Conservation (phyloP, 2,329 filamentous ascomycete genomes). For the Dactylonectria macrodidyma region DNA sequence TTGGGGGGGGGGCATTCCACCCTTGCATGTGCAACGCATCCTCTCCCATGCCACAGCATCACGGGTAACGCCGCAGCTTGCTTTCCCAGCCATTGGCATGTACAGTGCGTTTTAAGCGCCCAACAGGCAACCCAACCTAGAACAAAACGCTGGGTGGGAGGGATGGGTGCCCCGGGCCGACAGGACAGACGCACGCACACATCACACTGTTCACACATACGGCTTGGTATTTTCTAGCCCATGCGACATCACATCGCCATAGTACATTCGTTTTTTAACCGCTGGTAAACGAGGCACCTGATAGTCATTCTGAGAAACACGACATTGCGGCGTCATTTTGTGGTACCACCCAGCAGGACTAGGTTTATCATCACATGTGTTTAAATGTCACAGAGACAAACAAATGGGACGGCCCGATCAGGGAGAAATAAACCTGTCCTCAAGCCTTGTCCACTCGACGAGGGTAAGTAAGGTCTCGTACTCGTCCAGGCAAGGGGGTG, state of each 20-base stretch:
- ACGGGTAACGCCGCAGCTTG: neutral
- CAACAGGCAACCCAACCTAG: neutral
- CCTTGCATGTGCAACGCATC: neutral
- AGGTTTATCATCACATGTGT: neutral
- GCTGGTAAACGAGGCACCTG: neutral
- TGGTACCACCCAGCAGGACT: neutral
- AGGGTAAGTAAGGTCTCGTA: neutral
- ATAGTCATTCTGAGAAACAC: neutral
- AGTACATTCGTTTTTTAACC: neutral
- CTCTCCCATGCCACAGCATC: neutral
- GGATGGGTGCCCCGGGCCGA: neutral
- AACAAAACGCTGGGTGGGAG: neutral
- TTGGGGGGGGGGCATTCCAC: neutral
- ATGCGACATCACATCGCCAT: neutral
- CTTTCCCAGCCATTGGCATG: neutral
- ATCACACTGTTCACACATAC: neutral
- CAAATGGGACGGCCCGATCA: neutral
- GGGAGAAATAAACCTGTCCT: neutral
- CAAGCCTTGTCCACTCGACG: neutral
- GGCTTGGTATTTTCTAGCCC: neutral
- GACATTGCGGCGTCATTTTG: neutral
- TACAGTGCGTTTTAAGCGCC: neutral
- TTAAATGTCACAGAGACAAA: neutral
- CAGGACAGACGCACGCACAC: neutral
- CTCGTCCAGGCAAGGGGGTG: conserved; percentile 13